Percentiles rank a stretch among this genome's conserved stretches.
Evolutionary conservation across 805 yeast genomes (phyloP).

Genomic region (Saccharomycopsis sp.): DNA sequence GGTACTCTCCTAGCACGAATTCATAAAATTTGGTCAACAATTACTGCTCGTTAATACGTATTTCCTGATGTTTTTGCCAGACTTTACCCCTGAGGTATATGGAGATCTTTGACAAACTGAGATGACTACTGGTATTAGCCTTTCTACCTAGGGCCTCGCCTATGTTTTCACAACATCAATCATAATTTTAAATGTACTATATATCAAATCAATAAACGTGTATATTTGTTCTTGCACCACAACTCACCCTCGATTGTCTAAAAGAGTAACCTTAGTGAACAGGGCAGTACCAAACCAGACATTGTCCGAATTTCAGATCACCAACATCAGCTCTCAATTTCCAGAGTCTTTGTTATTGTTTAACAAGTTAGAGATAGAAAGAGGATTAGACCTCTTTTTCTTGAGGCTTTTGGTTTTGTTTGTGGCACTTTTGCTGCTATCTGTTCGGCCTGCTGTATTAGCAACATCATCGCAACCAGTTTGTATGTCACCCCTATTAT

Average conservation of each 20-base stretch:
- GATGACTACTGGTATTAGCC: too few species aligned
- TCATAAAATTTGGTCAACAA: too few species aligned
- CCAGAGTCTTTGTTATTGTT: neutral
- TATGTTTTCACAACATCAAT: neutral
- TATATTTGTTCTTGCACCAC: neutral
- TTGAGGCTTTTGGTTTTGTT: neutral
- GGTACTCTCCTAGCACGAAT: neutral
- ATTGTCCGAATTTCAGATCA: neutral
- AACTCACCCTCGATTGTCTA: neutral
- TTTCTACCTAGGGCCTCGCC: neutral
- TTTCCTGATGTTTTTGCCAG: too few species aligned
- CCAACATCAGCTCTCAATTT: neutral
- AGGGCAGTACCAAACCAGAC: neutral
- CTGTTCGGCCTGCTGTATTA: neutral
- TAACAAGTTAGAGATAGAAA: neutral
- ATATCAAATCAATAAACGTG: neutral
- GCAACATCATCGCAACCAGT: too few species aligned
- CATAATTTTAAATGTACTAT: neutral
- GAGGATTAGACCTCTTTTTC: neutral
- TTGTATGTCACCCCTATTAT: too few species aligned
- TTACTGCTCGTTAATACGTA: too few species aligned
- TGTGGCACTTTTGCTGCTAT: neutral
- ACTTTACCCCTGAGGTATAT: too few species aligned
- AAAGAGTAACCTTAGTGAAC: too few species aligned
- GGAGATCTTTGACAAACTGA: too few species aligned